Percentiles rank a stretch among this genome's conserved stretches.
These are phyloP conservation scores for Leccinellum luteum DNA, from an alignment of 768 basidiomycete genomes.

Conservation along the genomic window DNA sequence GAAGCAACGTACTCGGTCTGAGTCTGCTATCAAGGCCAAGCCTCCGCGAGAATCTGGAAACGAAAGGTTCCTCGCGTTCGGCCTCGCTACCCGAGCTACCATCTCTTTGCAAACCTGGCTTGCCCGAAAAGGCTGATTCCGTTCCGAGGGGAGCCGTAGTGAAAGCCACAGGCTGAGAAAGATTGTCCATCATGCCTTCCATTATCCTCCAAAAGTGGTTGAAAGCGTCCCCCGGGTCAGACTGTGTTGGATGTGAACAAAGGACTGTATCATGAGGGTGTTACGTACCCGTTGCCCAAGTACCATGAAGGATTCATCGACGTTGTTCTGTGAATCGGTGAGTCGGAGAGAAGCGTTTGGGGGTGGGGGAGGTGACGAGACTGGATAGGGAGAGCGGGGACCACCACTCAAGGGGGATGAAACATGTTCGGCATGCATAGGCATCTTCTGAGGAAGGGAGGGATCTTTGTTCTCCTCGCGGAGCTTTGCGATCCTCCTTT, in stretches of 20 bases:
- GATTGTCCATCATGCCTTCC: conserved; percentile 81
- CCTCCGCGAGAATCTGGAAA: conserved; percentile 52
- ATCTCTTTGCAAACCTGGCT: conserved; percentile 40
- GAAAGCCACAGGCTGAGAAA: conserved; percentile 80
- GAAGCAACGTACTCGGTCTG: conserved; percentile 21
- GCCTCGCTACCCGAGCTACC: conserved; percentile 62
- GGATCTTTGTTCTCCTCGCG: conserved; percentile 79
- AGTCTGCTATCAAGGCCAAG: conserved; percentile 27
- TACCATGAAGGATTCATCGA: conserved; percentile 89
- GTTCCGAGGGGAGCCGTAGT: conserved; percentile 71
- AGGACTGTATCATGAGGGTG: not conserved
- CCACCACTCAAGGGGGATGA: conserved; percentile 16
- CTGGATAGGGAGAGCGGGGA: conserved; percentile 26
- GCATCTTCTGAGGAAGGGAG: conserved; percentile 59
- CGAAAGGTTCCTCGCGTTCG: conserved; percentile 63
- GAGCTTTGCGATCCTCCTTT: conserved; percentile 68
- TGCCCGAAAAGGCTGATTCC: conserved; percentile 26
- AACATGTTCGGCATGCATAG: conserved; percentile 24
- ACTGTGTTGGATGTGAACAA: conserved; percentile 36
- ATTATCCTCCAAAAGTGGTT: conserved; percentile 88
- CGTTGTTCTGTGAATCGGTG: conserved; percentile 58
- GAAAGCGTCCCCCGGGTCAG: conserved; percentile 83
- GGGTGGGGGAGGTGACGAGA: conserved; percentile 47
- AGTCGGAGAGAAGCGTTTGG: conserved; percentile 33
- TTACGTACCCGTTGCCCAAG: conserved; percentile 67